These are phyloP conservation scores for Aspergillus olivimuriae DNA, from an alignment of 495 filamentous ascomycete genomes.

Conservation along the genomic window DNA sequence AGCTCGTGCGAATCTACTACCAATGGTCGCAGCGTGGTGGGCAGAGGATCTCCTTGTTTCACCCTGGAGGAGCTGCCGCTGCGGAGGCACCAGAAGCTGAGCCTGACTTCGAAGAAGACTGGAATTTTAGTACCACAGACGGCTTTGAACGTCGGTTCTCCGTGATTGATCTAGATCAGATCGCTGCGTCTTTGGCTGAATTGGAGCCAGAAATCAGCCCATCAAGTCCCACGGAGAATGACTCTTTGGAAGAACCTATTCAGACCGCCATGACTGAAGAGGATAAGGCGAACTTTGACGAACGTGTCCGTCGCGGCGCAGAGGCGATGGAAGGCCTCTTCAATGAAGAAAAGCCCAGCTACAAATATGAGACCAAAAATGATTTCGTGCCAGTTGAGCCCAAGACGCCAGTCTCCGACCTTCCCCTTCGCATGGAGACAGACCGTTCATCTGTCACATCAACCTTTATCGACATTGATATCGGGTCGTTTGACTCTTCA, in stretches of 20 bases:
- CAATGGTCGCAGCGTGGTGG: slow-evolving; percentile 83
- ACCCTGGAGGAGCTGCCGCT: slow-evolving; percentile 64
- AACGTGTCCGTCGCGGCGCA: slow-evolving; percentile 43
- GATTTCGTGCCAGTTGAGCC: slow-evolving; percentile 39
- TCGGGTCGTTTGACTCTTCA: slow-evolving; percentile 41
- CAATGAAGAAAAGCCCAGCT: slow-evolving; percentile 39
- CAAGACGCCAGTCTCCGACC: slow-evolving; percentile 31
- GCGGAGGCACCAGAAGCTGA: slow-evolving; percentile 43
- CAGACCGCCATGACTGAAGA: slow-evolving; percentile 29
- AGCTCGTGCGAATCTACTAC: slow-evolving; percentile 76
- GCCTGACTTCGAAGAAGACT: slow-evolving; percentile 55
- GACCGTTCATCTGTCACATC: slow-evolving; percentile 43
- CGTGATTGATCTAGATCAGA: slow-evolving; percentile 40
- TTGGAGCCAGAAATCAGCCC: slow-evolving; percentile 30
- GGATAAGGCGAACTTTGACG: slow-evolving; percentile 40
- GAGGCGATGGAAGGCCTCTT: slow-evolving; percentile 44
- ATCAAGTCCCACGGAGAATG: slow-evolving; percentile 16
- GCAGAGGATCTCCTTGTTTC: slow-evolving; percentile 75
- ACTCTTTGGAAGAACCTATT: slow-evolving; percentile 18
- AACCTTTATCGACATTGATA: slow-evolving; percentile 43
- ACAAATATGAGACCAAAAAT: slow-evolving; percentile 43
- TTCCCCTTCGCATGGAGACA: slow-evolving; percentile 44
- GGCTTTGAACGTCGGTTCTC: slow-evolving; percentile 64
- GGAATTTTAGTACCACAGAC: slow-evolving; percentile 89
- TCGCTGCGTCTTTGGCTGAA: slow-evolving; percentile 37